Percentiles rank a stretch among this genome's conserved stretches.
Conservation (phyloP, 2,329 filamentous ascomycete genomes). For the Neofusicoccum ribis region DNA sequence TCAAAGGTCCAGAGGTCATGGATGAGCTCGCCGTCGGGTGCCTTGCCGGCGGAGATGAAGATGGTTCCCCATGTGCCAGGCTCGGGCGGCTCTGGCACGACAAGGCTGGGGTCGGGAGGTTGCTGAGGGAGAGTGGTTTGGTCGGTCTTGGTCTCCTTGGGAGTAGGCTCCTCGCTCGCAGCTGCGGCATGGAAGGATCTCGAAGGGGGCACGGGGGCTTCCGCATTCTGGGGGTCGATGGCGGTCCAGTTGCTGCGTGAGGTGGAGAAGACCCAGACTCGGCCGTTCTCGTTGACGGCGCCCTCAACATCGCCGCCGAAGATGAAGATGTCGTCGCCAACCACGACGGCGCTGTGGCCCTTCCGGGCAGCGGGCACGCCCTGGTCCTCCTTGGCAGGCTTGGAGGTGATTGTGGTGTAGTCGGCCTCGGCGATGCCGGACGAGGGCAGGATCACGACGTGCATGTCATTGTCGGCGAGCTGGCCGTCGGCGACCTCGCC, state of each 20-base stretch:
- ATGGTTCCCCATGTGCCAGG: constrained; percentile 50
- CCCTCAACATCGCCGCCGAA: constrained; percentile 43
- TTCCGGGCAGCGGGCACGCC: constrained; percentile 41
- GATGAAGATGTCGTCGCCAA: constrained; percentile 48
- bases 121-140: constrained; percentile 34
- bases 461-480: constrained; percentile 53
- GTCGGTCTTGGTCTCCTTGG: constrained; percentile 27
- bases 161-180: constrained; percentile 42
- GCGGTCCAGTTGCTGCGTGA: constrained; percentile 42
- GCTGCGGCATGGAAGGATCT: constrained; percentile 40
- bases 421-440: constrained; percentile 45
- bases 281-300: constrained; percentile 35
- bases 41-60: constrained; percentile 51
- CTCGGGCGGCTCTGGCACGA: constrained; percentile 43
- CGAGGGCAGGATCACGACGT: constrained; percentile 53
- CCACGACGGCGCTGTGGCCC: constrained; percentile 44
- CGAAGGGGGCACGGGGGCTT: constrained; percentile 26
- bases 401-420: constrained; percentile 39
- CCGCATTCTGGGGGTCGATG: constrained; percentile 33
- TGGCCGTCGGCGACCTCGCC: constrained; percentile 43
- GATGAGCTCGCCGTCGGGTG: constrained; percentile 25
- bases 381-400: constrained; percentile 36
- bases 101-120: constrained; percentile 42
- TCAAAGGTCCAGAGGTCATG: constrained; percentile 56
- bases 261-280: constrained; percentile 49